Conservation (phyloP, 129 eudicot genomes). For the Helichrysum umbraculigerum region DNA sequence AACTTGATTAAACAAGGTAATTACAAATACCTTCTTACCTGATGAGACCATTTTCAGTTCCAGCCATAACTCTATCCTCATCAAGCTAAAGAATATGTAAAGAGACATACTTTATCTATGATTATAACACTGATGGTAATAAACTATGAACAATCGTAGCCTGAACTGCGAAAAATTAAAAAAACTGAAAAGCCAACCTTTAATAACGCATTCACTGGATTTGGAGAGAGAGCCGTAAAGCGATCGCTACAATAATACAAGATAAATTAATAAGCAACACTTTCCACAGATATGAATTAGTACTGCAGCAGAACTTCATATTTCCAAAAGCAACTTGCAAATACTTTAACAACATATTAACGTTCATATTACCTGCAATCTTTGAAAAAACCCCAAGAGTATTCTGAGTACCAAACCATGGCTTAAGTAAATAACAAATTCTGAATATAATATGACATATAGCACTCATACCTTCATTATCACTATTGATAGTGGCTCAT, state of each 20-base stretch:
- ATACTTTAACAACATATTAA: background rate
- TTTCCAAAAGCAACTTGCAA: background rate
- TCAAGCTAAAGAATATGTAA: conserved; percentile 52
- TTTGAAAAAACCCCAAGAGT: conserved; percentile 99
- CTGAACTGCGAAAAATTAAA: background rate
- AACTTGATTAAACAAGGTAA: conserved; percentile 4
- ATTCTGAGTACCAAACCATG: conserved; percentile 52
- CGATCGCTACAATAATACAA: conserved; percentile 70
- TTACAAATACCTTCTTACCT: conserved; percentile 45
- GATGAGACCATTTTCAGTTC: conserved; percentile 85
- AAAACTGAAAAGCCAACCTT: conserved; percentile 51
- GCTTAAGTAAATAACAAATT: conserved; percentile 4
- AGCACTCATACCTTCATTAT: conserved; percentile 83
- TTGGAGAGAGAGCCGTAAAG: conserved; percentile 79
- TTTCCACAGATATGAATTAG: background rate
- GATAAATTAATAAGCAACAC: conserved; percentile 1
- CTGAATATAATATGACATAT: background rate
- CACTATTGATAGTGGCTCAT: conserved; percentile 84
- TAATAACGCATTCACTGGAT: conserved; percentile 79
- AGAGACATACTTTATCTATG: conserved; percentile 14
- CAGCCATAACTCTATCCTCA: conserved; percentile 87
- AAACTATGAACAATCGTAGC: background rate
- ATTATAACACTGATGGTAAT: background rate
- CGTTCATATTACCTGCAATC: conserved; percentile 85
- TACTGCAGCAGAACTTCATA: background rate